Conservation (phyloP, 75 land plant species). For the Selaginella moellendorffii region DNA sequence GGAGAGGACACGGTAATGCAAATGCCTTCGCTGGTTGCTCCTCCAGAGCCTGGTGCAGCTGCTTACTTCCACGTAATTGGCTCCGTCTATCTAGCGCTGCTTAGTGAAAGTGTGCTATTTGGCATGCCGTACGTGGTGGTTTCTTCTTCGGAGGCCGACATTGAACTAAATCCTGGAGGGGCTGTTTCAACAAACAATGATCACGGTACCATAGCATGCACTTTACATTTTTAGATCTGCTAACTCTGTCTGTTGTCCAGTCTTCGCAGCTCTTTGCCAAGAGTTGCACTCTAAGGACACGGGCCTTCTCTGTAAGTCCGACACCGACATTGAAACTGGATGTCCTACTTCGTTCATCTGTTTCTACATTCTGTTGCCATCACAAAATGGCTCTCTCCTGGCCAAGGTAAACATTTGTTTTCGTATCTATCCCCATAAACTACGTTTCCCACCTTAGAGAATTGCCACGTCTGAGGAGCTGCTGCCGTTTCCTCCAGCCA, state of each 20-base stretch:
- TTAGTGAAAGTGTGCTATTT: constrained; percentile 34
- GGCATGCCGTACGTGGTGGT: constrained; percentile 40
- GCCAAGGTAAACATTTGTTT: constrained; percentile 32
- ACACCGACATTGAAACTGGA: constrained; percentile 37
- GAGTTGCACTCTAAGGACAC: constrained; percentile 35
- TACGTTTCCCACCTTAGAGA: constrained; percentile 21
- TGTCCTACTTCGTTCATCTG: constrained; percentile 28
- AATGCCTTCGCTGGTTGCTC: constrained; percentile 47
- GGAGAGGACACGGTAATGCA: constrained; percentile 39
- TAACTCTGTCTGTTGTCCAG: constrained; percentile 23
- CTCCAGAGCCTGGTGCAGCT: constrained; percentile 3
- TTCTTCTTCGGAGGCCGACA: constrained; percentile 36
- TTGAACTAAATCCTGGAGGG: constrained; percentile 26
- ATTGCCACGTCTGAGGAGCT: constrained; percentile 61
- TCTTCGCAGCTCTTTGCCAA: constrained; percentile 45
- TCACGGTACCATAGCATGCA: constrained; percentile 23
- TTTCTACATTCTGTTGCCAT: constrained; percentile 59
- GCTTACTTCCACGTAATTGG: constrained; percentile 31
- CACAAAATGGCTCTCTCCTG: constrained; percentile 41
- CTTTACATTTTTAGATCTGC: not conserved
- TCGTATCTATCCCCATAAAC: not conserved
- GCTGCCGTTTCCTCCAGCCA: constrained; percentile 26
- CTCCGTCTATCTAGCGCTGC: not conserved
- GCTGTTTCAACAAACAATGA: constrained; percentile 31
- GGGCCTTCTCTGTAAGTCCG: constrained; percentile 52